phyloP scores from a whole-genome alignment of 1,284 basidiomycete species.

The Microbotryum violaceum region DNA sequence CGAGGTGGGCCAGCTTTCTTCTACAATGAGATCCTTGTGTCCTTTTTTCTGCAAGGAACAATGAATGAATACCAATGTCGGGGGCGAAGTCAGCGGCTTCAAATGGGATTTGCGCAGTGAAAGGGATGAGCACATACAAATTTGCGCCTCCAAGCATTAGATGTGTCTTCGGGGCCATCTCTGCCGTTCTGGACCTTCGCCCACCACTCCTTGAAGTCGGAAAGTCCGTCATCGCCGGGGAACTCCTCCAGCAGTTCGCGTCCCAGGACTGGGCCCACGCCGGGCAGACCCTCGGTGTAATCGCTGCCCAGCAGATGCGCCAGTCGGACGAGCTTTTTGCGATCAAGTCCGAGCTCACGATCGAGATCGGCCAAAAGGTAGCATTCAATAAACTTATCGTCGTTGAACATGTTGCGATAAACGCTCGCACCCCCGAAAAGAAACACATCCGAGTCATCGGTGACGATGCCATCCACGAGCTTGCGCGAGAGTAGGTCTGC shows the following conservation, averaged over 20 bases:
- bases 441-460: constrained; percentile 98
- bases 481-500: constrained; percentile 77
- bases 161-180: constrained; percentile 61
- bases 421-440: constrained; percentile 89
- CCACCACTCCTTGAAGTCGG: constrained; percentile 94
- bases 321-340: constrained; percentile 76
- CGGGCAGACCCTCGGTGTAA: constrained; percentile 91
- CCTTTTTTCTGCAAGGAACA: constrained; percentile 67
- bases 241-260: constrained; percentile 93
- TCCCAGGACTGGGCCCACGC: constrained; percentile 90
- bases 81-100: neutral
- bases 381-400: constrained; percentile 95
- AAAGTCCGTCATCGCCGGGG: constrained; percentile 70
- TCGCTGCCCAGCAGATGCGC: constrained; percentile 94
- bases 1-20: constrained; percentile 78
- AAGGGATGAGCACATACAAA: constrained; percentile 57
- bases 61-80: constrained; percentile 5
- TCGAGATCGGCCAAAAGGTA: constrained; percentile 78
- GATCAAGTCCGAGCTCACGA: constrained; percentile 79
- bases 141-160: constrained; percentile 65
- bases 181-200: constrained; percentile 80
- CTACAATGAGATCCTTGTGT: constrained; percentile 73
- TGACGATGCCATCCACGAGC: constrained; percentile 95
- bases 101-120: neutral
- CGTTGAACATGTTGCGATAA: constrained; percentile 99